phyloP scores from a whole-genome alignment of 768 basidiomycete species.

The Suillus plorans region DNA sequence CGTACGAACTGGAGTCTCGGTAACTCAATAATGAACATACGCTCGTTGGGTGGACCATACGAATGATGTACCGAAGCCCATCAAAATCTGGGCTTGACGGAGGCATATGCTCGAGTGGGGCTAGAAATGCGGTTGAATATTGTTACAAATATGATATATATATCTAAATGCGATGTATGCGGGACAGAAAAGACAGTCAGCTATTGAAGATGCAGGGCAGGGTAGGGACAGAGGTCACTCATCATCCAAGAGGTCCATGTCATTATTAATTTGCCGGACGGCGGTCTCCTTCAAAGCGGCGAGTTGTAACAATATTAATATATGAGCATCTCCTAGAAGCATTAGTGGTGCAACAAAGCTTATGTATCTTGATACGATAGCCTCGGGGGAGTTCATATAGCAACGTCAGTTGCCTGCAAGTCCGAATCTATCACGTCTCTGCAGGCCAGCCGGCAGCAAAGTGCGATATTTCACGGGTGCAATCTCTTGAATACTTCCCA shows the following conservation, averaged over 20 bases:
- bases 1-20: too few species aligned
- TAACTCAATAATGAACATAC: too few species aligned
- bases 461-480: too few species aligned
- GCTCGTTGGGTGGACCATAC: conserved; percentile 48
- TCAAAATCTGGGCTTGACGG: conserved; percentile 46
- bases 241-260: conserved; percentile 60
- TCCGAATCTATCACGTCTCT: too few species aligned
- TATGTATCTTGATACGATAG: too few species aligned
- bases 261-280: conserved; percentile 70
- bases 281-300: conserved; percentile 68
- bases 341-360: background rate
- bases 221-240: background rate
- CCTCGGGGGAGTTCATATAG: too few species aligned
- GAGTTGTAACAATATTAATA: conserved; percentile 54
- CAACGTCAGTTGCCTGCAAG: too few species aligned
- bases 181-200: background rate
- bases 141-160: conserved; percentile 26
- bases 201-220: background rate
- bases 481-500: too few species aligned
- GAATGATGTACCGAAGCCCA: conserved; percentile 50
- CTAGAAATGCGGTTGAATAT: conserved; percentile 30
- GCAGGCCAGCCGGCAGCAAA: too few species aligned
- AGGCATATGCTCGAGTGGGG: conserved; percentile 21
- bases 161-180: background rate
- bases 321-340: conserved; percentile 12